Conservation (phyloP, 1,284 basidiomycete genomes). For the Nidula niveotomentosa region DNA sequence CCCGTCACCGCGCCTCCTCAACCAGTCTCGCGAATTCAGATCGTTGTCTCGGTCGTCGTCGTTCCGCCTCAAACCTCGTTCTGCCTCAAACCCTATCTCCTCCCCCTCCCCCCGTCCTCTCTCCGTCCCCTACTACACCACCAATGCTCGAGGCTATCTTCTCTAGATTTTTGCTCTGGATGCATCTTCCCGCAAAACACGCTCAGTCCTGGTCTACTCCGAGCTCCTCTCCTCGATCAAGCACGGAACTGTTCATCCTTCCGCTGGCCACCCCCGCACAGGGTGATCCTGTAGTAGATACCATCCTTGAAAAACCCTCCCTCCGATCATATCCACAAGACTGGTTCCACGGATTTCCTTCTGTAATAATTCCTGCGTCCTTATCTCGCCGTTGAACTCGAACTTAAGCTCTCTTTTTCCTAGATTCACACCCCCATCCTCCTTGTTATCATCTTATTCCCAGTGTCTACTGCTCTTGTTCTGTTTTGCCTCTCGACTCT, state of each 20-base stretch:
- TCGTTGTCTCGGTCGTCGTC: conserved; percentile 53
- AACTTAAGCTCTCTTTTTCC: conserved; percentile 9
- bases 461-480: conserved; percentile 50
- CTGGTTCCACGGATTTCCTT: conserved; percentile 42
- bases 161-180: conserved; percentile 49
- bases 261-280: conserved; percentile 66
- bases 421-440: conserved; percentile 66
- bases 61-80: conserved; percentile 8
- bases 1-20: conserved; percentile 59
- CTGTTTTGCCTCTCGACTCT: conserved; percentile 46
- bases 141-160: conserved; percentile 51
- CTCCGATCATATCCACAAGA: conserved; percentile 24
- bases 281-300: conserved; percentile 48
- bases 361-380: conserved; percentile 32
- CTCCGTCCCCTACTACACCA: conserved; percentile 17
- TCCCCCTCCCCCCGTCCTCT: conserved; percentile 23
- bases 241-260: conserved; percentile 57
- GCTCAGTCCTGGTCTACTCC: conserved; percentile 31
- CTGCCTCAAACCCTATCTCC: conserved; percentile 1
- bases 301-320: conserved; percentile 39
- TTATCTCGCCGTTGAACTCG: conserved; percentile 10
- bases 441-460: conserved; percentile 66
- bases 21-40: conserved; percentile 56
- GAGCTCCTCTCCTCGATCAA: conserved; percentile 53
- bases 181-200: conserved; percentile 42